These are phyloP conservation scores for Calonectria multiphialidica DNA, from an alignment of 2,329 filamentous ascomycete genomes.

Conservation along the genomic window DNA sequence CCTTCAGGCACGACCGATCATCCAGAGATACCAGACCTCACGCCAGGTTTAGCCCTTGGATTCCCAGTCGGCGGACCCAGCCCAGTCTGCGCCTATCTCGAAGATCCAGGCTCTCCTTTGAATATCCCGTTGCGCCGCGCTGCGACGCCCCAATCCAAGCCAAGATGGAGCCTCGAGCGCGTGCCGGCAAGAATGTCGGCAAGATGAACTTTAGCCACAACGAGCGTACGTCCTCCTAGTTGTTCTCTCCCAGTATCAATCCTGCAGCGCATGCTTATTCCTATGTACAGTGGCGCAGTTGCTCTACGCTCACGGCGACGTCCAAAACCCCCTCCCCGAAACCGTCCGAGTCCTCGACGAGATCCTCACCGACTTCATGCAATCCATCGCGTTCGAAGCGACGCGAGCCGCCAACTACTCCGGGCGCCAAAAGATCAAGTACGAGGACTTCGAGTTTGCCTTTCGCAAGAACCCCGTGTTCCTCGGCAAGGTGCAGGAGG, in stretches of 20 bases:
- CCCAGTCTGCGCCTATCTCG: background rate
- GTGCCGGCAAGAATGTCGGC: constrained; percentile 83
- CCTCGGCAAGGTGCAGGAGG: constrained; percentile 89
- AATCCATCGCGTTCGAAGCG: constrained; percentile 91
- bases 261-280: background rate
- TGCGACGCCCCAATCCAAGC: constrained; percentile 23
- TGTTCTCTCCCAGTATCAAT: background rate
- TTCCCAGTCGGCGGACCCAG: background rate
- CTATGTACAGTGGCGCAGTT: constrained; percentile 72
- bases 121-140: background rate
- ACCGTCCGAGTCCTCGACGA: constrained; percentile 92
- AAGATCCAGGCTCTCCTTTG: background rate
- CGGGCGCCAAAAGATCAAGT: constrained; percentile 95
- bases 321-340: constrained; percentile 80
- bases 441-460: constrained; percentile 97
- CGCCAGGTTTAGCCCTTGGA: background rate
- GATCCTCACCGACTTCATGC: constrained; percentile 96
- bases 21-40: constrained; percentile 1
- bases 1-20: constrained; percentile 2
- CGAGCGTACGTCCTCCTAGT: constrained; percentile 68
- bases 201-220: constrained; percentile 83
- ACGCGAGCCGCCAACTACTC: constrained; percentile 87
- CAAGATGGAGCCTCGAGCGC: constrained; percentile 81
- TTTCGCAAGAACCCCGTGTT: constrained; percentile 87
- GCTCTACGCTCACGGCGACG: constrained; percentile 85